Conservation (phyloP, 1,284 basidiomycete species). For the Apiotrichum montevideense region DNA sequence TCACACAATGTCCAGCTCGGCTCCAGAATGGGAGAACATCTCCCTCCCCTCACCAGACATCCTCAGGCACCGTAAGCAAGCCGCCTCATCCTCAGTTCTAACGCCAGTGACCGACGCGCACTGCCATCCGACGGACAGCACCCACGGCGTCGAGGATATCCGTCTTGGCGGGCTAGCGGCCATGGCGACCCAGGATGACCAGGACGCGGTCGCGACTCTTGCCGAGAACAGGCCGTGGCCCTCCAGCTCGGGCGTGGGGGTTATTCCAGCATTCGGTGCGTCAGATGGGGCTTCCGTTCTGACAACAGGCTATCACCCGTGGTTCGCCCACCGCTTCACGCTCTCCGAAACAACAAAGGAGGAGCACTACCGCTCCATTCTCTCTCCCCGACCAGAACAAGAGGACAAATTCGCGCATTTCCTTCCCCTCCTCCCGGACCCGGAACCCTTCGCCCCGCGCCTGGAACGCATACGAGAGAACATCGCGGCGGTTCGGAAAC, state of each 20-base stretch:
- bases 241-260: not conserved
- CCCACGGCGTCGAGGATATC: slow-evolving; percentile 23
- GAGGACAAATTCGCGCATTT: slow-evolving; percentile 19
- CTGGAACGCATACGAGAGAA: slow-evolving; percentile 20
- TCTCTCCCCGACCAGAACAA: slow-evolving; percentile 28
- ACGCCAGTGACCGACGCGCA: slow-evolving; percentile 45
- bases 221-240: slow-evolving; percentile 15
- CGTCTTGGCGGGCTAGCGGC: slow-evolving; percentile 37
- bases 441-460: slow-evolving; percentile 25
- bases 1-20: too few relatives aligned
- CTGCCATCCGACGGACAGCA: slow-evolving; percentile 47
- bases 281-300: not conserved
- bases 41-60: slow-evolving; percentile 26
- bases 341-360: slow-evolving; percentile 32
- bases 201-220: slow-evolving; percentile 28
- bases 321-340: slow-evolving; percentile 49
- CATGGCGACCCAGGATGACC: slow-evolving; percentile 43
- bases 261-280: slow-evolving; percentile 46
- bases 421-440: slow-evolving; percentile 38
- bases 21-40: slow-evolving; percentile 31
- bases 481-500: slow-evolving; percentile 16
- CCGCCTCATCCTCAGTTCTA: not conserved
- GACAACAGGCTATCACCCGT: slow-evolving; percentile 48
- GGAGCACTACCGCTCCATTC: slow-evolving; percentile 44
- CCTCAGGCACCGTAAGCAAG: slow-evolving; percentile 24